Evolutionary conservation across 2,329 filamentous ascomycete species (phyloP).

Genomic region (Cordyceps javanica): DNA sequence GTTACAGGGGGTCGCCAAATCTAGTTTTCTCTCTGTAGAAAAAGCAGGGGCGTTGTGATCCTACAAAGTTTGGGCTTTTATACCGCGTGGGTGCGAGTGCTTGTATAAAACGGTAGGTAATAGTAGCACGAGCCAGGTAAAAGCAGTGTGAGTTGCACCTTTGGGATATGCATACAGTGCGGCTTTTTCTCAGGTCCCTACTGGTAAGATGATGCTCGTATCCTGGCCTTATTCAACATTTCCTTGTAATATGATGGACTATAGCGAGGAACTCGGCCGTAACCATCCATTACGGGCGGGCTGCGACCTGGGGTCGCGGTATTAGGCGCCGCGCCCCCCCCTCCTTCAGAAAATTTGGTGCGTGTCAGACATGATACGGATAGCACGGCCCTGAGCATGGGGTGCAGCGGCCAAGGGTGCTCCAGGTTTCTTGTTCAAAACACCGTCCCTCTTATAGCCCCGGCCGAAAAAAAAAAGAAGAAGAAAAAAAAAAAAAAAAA

Average conservation of each 20-base stretch:
- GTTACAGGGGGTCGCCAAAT: no score
- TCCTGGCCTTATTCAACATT: background rate
- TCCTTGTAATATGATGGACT: background rate
- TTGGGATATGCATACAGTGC: background rate
- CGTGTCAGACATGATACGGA: slow-evolving; percentile 6
- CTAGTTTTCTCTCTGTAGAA: no score
- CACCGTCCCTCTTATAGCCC: background rate
- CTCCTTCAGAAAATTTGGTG: background rate
- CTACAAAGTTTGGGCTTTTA: no score
- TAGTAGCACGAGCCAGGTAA: no score
- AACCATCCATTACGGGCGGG: background rate
- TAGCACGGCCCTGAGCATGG: background rate
- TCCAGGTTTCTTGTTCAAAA: slow-evolving; percentile 7
- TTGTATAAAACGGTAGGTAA: no score
- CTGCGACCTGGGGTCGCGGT: background rate
- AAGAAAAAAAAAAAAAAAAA: background rate
- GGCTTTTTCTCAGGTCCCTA: background rate
- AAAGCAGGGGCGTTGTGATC: no score
- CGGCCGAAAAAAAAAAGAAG: background rate
- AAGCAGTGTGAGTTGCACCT: no score
- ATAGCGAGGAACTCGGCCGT: background rate
- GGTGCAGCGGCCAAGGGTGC: background rate
- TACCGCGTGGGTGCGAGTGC: no score
- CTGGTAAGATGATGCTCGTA: background rate
- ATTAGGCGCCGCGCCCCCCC: no score